phyloP scores from a whole-genome alignment of 1,284 basidiomycete genomes.

The Austroboletus novae-zelandiae region DNA sequence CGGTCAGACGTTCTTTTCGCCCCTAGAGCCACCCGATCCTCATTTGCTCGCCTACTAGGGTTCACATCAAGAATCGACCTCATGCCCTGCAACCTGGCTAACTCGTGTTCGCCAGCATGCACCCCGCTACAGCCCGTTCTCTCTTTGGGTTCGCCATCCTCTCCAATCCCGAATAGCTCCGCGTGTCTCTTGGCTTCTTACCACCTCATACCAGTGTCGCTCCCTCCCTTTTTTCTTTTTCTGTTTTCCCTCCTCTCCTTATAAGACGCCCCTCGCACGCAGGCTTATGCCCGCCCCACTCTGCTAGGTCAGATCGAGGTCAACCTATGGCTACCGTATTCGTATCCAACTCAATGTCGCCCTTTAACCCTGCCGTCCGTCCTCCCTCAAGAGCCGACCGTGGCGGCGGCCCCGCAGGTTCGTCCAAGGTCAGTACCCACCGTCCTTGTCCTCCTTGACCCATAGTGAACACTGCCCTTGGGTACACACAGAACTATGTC shows the following conservation, averaged over 20 bases:
- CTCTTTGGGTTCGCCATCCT: conserved; percentile 11
- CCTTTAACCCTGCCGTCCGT: conserved; percentile 32
- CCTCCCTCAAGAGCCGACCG: conserved; percentile 34
- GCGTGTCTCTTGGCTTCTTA: conserved; percentile 26
- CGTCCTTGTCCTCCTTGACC: conserved; percentile 3
- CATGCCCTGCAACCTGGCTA: conserved; percentile 37
- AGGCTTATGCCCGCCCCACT: conserved; percentile 23
- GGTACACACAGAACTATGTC: conserved; percentile 30
- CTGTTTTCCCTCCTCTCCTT: conserved; percentile 5
- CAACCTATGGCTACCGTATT: conserved; percentile 30
- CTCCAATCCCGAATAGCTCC: conserved; percentile 28
- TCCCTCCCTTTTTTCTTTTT: conserved; percentile 20
- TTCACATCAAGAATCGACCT: conserved; percentile 35
- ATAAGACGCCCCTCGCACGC: conserved; percentile 21
- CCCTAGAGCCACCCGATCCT: conserved; percentile 37
- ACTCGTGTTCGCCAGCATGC: conserved; percentile 36
- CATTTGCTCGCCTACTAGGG: conserved; percentile 32
- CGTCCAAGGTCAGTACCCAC: conserved; percentile 29
- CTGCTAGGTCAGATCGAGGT: conserved; percentile 26
- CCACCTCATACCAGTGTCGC: conserved; percentile 29
- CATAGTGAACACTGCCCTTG: conserved; percentile 17
- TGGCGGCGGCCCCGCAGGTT: conserved; percentile 20
- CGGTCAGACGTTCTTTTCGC: conserved; percentile 20
- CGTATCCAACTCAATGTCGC: conserved; percentile 25
- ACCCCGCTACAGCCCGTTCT: conserved; percentile 11